Evolutionary conservation across 2,329 filamentous ascomycete species (phyloP).

Genomic region (Pseudocercospora ulei): DNA sequence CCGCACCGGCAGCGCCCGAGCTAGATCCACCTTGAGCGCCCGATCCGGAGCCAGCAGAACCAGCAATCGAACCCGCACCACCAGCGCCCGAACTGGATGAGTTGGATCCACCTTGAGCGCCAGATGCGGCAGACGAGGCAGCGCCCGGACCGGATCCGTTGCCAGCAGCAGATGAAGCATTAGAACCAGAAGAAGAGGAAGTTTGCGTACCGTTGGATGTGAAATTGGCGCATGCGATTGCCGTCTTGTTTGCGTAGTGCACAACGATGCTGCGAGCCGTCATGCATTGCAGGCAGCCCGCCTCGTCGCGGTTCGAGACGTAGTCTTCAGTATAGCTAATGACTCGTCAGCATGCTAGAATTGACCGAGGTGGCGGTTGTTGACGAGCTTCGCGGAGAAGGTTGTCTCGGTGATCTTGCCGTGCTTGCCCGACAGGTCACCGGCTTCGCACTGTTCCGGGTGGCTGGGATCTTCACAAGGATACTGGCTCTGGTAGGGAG

Average conservation of each 20-base stretch:
- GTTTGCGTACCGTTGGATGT: slow-evolving; percentile 22
- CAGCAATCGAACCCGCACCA: slow-evolving; percentile 2
- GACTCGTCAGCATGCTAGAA: background rate
- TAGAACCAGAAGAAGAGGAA: slow-evolving; percentile 15
- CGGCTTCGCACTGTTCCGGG: slow-evolving; percentile 38
- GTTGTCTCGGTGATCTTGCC: slow-evolving; percentile 34
- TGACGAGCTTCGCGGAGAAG: slow-evolving; percentile 32
- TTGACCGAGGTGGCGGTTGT: background rate
- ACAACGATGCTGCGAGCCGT: slow-evolving; percentile 46
- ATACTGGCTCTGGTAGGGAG: slow-evolving; percentile 38
- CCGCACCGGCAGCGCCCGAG: slow-evolving; percentile 2
- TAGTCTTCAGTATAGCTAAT: slow-evolving; percentile 44
- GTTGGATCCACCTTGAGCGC: slow-evolving; percentile 1
- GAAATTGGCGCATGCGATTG: slow-evolving; percentile 52
- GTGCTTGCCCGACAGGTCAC: slow-evolving; percentile 42
- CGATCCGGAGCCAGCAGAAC: background rate
- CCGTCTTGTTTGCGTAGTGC: slow-evolving; percentile 45
- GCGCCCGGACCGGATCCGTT: slow-evolving; percentile 10
- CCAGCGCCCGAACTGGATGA: slow-evolving; percentile 2
- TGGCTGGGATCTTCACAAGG: slow-evolving; percentile 34
- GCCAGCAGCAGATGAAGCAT: slow-evolving; percentile 7
- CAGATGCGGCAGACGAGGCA: slow-evolving; percentile 2
- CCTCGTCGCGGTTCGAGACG: slow-evolving; percentile 32
- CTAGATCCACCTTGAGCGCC: background rate
- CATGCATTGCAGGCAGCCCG: slow-evolving; percentile 15